Base-by-base conservation (phyloP, 805 yeast genomes). In the Candida ficus region DNA sequence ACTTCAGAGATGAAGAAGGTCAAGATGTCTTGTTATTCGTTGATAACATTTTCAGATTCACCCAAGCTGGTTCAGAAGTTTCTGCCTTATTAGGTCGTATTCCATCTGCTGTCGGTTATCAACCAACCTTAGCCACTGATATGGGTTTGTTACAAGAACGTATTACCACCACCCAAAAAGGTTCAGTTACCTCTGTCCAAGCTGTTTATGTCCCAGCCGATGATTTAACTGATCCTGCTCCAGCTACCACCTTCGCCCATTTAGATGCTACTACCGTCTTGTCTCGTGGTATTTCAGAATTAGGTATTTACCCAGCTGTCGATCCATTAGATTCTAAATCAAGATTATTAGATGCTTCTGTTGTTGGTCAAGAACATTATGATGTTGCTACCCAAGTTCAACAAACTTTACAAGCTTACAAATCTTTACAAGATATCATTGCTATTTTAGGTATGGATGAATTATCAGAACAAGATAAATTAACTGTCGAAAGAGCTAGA, bases 401-500 rank as follows among this genome's bases (percentile, higher is more conserved):
- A 80, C 93, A 90, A 78, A 93, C 99, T 61, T 79, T 93, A 71
- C 99, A 93, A 80, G 96, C 98, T 61, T 93, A 93, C 85, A 93
- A 93, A 81, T 93, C 99, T 60, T 80, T 93, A 70, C 99, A 93
- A 80, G 99, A 93, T 83, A 93, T 93, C 74, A 93, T 93, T 83
- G 99, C 99, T 73, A 93, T 93, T 81, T 85, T 93, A 73, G 99
- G 99, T 90, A 93, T 93, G 99, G 99, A 93, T 75, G 99, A 93
- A 80, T 83, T 93, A 77, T 89, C 97, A 57, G 99, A 93, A 80
- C 75, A 82, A 62, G 99, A 93, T 76, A 93, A 93, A 78, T 83
- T 93, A 69, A 91, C 98, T 56, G 99, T 93, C 71, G 99, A 93
- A 82, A 91, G 99, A 81, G 99, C 99, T 62, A 88, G 99, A 81